Conservation (phyloP, 257 asterid species). For the Solanum corneliomulleri region DNA sequence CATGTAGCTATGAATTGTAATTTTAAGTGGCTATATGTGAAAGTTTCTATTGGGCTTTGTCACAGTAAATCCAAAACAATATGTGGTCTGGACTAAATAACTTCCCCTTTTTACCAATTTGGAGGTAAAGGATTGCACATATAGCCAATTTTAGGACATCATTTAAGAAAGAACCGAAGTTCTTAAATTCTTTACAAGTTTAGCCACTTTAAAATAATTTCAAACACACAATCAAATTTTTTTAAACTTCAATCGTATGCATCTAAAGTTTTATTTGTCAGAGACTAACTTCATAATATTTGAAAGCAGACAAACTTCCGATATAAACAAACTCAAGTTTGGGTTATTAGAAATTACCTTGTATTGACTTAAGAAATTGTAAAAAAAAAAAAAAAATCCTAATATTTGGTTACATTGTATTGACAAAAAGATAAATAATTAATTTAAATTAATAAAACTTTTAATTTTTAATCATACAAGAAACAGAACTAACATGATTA, state of each 20-base stretch:
- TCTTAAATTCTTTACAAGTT: neutral
- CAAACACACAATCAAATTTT: neutral
- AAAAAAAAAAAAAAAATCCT: neutral
- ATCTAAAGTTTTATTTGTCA: neutral
- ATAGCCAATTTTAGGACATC: neutral
- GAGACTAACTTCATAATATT: neutral
- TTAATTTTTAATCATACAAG: neutral
- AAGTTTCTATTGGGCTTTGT: neutral
- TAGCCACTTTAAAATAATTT: neutral
- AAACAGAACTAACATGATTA: neutral
- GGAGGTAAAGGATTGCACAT: neutral
- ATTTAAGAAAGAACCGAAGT: neutral
- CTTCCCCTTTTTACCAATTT: neutral
- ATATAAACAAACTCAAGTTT: too few relatives aligned
- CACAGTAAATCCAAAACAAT: neutral
- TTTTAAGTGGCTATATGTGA: too few relatives aligned
- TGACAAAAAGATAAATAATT: neutral
- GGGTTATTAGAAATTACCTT: neutral
- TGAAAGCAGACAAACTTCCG: neutral
- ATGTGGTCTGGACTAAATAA: neutral
- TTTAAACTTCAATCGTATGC: neutral
- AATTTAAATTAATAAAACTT: neutral
- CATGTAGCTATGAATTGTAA: too few relatives aligned
- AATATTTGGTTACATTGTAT: neutral
- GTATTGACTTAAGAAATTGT: neutral